A percentile compares a stretch with the other conserved stretches of the same genome.
Evolutionary conservation across 2,329 filamentous ascomycete species (phyloP).

Genomic region (Aspergillus luchuensis): DNA sequence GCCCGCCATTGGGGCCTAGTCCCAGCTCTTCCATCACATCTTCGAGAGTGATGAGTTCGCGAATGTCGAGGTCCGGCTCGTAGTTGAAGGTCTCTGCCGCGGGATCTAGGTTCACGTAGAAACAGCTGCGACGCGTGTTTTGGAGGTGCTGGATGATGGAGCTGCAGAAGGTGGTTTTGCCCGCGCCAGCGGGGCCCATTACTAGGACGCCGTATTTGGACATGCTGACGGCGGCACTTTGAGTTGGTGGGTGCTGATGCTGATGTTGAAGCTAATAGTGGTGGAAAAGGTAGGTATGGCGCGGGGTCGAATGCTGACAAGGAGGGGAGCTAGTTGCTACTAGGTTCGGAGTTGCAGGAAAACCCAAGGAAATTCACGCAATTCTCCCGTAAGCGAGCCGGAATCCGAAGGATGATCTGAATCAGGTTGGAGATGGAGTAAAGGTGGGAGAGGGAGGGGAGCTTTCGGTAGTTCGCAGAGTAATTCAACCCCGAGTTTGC

Average conservation of each 20-base stretch:
- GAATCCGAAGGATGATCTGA: not conserved
- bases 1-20: conserved; percentile 84
- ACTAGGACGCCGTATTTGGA: conserved; percentile 93
- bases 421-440: not conserved
- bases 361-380: not conserved
- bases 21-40: conserved; percentile 97
- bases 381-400: not conserved
- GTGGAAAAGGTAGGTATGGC: not conserved
- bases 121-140: conserved; percentile 87
- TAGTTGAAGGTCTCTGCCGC: conserved; percentile 92
- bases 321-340: not conserved
- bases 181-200: conserved; percentile 93
- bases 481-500: no score
- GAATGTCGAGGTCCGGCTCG: conserved; percentile 90
- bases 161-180: conserved; percentile 96
- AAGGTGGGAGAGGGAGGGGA: not conserved
- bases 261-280: not conserved
- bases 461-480: no score
- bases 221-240: conserved; percentile 53
- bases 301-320: not conserved
- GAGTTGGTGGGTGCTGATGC: not conserved
- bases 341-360: not conserved
- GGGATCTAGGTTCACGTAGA: conserved; percentile 98
- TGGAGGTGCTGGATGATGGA: conserved; percentile 90
- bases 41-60: conserved; percentile 87